Percentiles rank a stretch among this genome's conserved stretches.
Evolutionary conservation across 2,329 filamentous ascomycete genomes (phyloP).

Genomic region (Drechslerella coelobrocha): DNA sequence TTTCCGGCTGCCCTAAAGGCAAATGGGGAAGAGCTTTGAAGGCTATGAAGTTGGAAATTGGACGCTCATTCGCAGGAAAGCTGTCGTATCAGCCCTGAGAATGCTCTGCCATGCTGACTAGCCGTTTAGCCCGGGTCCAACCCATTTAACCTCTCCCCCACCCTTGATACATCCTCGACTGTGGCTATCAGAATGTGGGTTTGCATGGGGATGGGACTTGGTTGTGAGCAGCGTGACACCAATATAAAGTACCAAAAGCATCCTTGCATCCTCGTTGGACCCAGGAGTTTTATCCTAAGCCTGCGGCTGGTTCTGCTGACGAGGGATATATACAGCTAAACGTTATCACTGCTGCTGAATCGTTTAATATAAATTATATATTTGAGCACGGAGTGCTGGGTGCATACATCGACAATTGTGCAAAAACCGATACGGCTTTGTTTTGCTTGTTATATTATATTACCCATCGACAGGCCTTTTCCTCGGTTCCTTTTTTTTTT

Average conservation of each 20-base stretch:
- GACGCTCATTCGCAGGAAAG: neutral
- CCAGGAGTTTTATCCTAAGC: neutral
- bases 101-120: neutral
- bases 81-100: neutral
- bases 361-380: too few species aligned
- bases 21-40: too few species aligned
- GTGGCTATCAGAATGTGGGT: neutral
- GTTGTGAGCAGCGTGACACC: neutral
- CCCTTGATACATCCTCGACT: conserved; percentile 1
- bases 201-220: neutral
- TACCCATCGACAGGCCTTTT: neutral
- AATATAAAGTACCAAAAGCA: neutral
- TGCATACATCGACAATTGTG: too few species aligned
- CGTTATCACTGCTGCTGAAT: too few species aligned
- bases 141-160: conserved; percentile 2
- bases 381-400: too few species aligned
- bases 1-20: neutral
- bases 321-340: conserved; percentile 11
- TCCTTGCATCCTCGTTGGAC: neutral
- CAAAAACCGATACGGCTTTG: too few species aligned
- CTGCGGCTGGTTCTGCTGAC: conserved; percentile 39
- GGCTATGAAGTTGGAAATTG: too few species aligned
- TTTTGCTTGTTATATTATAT: conserved; percentile 9
- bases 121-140: neutral
- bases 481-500: neutral